Evolutionary conservation across 148 eudicot species (phyloP).

Genomic region (Amaranthus palmeri): DNA sequence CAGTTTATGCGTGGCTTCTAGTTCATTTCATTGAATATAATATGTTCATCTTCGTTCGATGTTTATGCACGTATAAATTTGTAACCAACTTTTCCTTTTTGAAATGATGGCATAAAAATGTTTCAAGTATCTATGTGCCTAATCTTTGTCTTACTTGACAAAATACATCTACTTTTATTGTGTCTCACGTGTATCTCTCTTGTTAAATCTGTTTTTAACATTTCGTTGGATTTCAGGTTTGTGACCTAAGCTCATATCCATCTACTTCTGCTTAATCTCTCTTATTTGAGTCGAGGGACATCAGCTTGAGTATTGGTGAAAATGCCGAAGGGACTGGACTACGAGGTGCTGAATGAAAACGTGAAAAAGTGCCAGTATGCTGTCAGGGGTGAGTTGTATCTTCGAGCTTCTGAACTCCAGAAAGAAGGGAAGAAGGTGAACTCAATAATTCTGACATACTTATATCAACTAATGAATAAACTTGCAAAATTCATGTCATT

Average conservation of each 20-base stretch:
- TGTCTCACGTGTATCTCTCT: neutral
- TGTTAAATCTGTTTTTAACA: neutral
- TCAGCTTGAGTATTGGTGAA: constrained; percentile 9
- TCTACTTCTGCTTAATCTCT: constrained; percentile 9
- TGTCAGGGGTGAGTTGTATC: constrained; percentile 97
- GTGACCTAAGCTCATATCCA: constrained; percentile 21
- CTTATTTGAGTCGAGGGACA: constrained; percentile 18
- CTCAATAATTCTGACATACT: neutral
- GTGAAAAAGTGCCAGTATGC: constrained; percentile 97
- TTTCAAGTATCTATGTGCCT: neutral
- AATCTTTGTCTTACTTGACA: neutral
- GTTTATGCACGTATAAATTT: neutral
- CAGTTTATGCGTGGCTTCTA: neutral
- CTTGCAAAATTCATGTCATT: neutral
- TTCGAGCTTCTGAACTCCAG: constrained; percentile 98
- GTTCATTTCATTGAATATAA: neutral
- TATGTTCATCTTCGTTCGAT: neutral
- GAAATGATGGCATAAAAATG: neutral
- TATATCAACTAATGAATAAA: constrained; percentile 3
- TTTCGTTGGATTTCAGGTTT: constrained; percentile 25
- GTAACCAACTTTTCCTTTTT: neutral
- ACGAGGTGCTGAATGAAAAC: constrained; percentile 80
- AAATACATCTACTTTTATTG: neutral
- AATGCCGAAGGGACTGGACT: constrained; percentile 81
- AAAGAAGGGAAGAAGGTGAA: constrained; percentile 96